Conservation (phyloP, 1,284 basidiomycete genomes). For the Microbotryomycetes sp. region DNA sequence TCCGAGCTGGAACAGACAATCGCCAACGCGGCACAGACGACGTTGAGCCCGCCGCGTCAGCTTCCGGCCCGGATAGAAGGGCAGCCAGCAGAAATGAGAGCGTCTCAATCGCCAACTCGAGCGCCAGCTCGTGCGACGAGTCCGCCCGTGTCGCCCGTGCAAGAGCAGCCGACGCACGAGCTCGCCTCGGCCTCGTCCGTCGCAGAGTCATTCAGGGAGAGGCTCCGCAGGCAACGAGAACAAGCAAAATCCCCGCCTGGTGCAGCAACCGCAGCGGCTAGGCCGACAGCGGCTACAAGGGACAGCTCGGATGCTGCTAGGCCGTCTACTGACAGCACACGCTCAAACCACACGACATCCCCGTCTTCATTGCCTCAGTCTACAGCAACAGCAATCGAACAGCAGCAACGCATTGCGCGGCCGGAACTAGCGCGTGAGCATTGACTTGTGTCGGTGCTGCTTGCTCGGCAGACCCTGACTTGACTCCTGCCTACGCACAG, state of each 20-base stretch:
- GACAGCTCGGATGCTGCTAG: background rate
- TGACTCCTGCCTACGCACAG: too few species aligned
- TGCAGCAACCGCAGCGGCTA: background rate
- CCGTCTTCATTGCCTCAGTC: too few species aligned
- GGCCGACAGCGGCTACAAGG: background rate
- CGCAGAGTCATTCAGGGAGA: conserved; percentile 1
- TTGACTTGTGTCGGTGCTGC: too few species aligned
- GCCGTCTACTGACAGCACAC: background rate
- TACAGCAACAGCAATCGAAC: background rate
- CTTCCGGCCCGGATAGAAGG: background rate
- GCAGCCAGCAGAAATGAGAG: background rate
- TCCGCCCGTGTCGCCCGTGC: background rate
- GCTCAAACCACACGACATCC: background rate
- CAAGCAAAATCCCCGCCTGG: background rate
- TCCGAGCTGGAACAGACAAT: background rate
- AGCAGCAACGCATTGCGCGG: too few species aligned
- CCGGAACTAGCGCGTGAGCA: too few species aligned
- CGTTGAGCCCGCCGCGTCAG: background rate
- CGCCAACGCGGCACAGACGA: background rate
- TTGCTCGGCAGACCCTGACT: too few species aligned
- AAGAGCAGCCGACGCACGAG: conserved; percentile 16
- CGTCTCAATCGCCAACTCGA: background rate
- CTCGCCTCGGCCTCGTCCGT: conserved; percentile 15
- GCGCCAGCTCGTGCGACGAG: background rate
- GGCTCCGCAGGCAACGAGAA: background rate